Evolutionary conservation across 768 basidiomycete species (phyloP).

Genomic region (Paxillus involutus): DNA sequence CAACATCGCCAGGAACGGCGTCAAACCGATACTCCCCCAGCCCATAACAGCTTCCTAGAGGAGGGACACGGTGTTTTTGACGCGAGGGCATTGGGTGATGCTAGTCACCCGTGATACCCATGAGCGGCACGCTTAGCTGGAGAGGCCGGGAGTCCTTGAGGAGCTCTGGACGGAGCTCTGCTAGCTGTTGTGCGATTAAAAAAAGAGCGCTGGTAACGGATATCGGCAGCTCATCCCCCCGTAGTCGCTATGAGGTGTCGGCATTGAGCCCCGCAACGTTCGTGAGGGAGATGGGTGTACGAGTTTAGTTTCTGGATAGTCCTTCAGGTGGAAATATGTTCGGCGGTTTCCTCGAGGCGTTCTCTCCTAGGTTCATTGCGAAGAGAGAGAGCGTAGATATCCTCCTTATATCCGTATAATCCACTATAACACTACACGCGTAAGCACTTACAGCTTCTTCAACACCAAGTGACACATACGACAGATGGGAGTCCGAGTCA

Average conservation of each 20-base stretch:
- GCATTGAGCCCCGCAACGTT: too few species aligned
- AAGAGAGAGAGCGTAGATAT: constrained; percentile 60
- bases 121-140: constrained; percentile 41
- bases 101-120: constrained; percentile 54
- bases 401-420: constrained; percentile 58
- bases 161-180: constrained; percentile 18
- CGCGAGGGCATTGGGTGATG: not conserved
- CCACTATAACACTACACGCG: constrained; percentile 29
- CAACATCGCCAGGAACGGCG: constrained; percentile 26
- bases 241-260: too few species aligned
- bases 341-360: constrained; percentile 41
- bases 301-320: constrained; percentile 56
- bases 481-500: constrained; percentile 34
- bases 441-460: constrained; percentile 51
- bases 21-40: constrained; percentile 68
- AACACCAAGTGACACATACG: constrained; percentile 39
- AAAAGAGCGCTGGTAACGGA: constrained; percentile 53
- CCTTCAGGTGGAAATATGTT: constrained; percentile 55
- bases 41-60: constrained; percentile 44
- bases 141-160: constrained; percentile 34
- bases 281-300: constrained; percentile 45
- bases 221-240: too few species aligned
- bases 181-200: constrained; percentile 46
- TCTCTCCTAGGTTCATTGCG: constrained; percentile 42
- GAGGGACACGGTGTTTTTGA: not conserved